Evolutionary conservation across 805 yeast species (phyloP), one percentile per base, ranked within the genome.

Genomic region (Hanseniaspora hatyaiensis): DNA sequence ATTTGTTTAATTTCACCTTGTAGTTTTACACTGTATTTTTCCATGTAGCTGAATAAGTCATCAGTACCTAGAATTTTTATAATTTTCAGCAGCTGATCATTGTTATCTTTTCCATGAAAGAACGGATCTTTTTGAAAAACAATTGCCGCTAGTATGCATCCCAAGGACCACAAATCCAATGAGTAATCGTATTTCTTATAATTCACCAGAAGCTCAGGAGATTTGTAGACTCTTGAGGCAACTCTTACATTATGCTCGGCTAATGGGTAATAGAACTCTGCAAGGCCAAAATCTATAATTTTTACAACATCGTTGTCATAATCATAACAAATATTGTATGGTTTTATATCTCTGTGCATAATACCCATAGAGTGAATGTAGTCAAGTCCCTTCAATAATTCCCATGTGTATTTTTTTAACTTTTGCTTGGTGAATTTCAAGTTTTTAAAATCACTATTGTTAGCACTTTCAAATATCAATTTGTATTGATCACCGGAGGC

Each of bases 281-380:
- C 96, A 45, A 88, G 67, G 6, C 96, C 96, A 96, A 96, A 88
- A 64, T 88, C 96, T 47, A 88, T 87, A 53, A 87, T 72, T 53
- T 95, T 74, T 55, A 88, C 66, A 58, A 74, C 77, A 62, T 67
- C 77, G 52, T 71, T 73, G 51, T 72, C 67, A 48, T 84, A 95
- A 63, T 88, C 96, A 55, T 88, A 88, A 95, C 88, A 88, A 53
- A 88, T 83, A 63, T 88, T 88, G 58, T 88, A 95, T 9, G 96
- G 96, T 64, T 88, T 88, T 49, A 88, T 95, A 64, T 88, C 96
- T 61, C 96, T 72, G 60, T 88, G 96, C 78, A 88, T 87, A 52
- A 88, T 85, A 19, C 96, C 96, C 86, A 82, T 82, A 11, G 95
- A 83, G 65, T 88, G 96, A 33, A 88, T 79, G 62, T 75, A 88